A percentile compares a stretch with the other conserved stretches of the same genome.
These are phyloP conservation scores for Lizonia empirigonia DNA, from an alignment of 2,329 filamentous ascomycete species.

Conservation along the genomic window DNA sequence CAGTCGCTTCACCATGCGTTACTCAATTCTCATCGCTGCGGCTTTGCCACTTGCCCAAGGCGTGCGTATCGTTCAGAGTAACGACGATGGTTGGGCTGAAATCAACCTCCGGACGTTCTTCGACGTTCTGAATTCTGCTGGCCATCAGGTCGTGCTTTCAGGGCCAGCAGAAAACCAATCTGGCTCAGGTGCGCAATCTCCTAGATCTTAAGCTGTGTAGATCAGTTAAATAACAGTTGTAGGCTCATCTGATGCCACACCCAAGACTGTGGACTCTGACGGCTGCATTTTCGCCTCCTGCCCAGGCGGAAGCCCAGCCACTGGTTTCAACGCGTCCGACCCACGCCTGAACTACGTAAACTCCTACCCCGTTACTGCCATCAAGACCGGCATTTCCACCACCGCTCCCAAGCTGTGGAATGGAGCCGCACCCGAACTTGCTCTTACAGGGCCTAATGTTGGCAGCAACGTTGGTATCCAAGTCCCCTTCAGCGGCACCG, in stretches of 20 bases:
- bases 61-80: slow-evolving; percentile 60
- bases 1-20: slow-evolving; percentile 30
- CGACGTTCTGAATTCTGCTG: slow-evolving; percentile 59
- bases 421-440: slow-evolving; percentile 61
- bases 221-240: slow-evolving; percentile 8
- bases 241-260: slow-evolving; percentile 61
- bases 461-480: slow-evolving; percentile 63
- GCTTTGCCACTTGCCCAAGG: slow-evolving; percentile 36
- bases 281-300: slow-evolving; percentile 69
- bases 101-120: slow-evolving; percentile 67
- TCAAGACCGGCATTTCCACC: slow-evolving; percentile 66
- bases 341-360: slow-evolving; percentile 73
- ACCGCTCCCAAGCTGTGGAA: slow-evolving; percentile 62
- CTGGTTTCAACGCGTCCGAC: slow-evolving; percentile 62
- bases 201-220: neutral
- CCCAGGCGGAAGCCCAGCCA: slow-evolving; percentile 59
- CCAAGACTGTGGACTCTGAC: slow-evolving; percentile 52
- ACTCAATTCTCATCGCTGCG: slow-evolving; percentile 30
- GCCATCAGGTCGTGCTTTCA: slow-evolving; percentile 68
- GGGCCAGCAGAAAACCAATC: slow-evolving; percentile 71
- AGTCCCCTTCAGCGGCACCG: slow-evolving; percentile 68
- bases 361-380: slow-evolving; percentile 67
- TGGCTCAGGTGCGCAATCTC: slow-evolving; percentile 57
- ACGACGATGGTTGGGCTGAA: slow-evolving; percentile 78
- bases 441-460: slow-evolving; percentile 69